Evolutionary conservation across 2,329 filamentous ascomycete species (phyloP), one percentile per base, ranked within the genome.

Genomic region (Ophiosphaerella narmari): DNA sequence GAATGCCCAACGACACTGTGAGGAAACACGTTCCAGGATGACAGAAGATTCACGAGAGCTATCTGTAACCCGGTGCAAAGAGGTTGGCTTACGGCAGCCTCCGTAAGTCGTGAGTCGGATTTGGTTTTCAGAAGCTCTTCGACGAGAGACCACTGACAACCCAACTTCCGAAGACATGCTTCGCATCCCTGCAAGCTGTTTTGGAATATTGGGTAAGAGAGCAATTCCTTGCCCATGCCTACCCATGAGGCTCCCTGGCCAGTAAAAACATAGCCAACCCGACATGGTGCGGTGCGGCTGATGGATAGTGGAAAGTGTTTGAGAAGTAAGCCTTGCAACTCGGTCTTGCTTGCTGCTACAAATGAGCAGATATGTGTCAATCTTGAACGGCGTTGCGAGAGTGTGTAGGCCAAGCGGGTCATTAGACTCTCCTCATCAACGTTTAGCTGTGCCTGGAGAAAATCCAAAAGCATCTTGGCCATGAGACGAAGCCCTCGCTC

Each of bases 201-300:
- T 18, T 41, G 33, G 35, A 63, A 63, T 4, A 47, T 36, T 0
- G 54, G 41, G 24, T 59, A 57, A 6, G 24, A 36, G 1, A 75
- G 33, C 1, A 78, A 61, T 31, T 75, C 68, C 5, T 54, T 49
- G 2, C 75, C 75, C 75, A 78, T 78, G 0, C 62, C 65, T 1
- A 48, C 47, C 71, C 73, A 78, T 35, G 76, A 74, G 1, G 74
- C 74, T 18, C 77, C 76, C 48, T 78, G 76, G 3, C 76, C 76
- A 0, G 75, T 76, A 50, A 78, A 78, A 0, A 78, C 60, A 32
- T 56, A 66, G 39, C 41, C 46, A 16, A 60, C 26, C 1, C 42
- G 18, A 11, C 47, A 49, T 7, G 46, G 18, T 13, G 26, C 18
- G 2, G 37, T 38, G 13, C 18, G 11, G 12, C 8, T 43, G 11